Evolutionary conservation across 805 yeast genomes (phyloP), one percentile per base, ranked within the genome.

Genomic region (Candida coquimbonensis): DNA sequence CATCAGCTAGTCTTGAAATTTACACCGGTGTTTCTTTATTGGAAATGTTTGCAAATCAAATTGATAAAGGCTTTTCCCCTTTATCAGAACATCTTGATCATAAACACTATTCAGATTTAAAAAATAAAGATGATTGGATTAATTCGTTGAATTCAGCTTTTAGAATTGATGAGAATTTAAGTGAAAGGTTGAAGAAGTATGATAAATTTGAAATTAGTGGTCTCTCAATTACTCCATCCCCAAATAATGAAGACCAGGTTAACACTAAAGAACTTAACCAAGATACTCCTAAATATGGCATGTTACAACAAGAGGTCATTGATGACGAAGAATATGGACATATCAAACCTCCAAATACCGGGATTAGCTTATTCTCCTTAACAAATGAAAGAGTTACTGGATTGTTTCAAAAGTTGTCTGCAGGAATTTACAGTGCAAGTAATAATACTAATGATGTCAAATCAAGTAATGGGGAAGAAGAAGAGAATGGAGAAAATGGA

Each of bases 111-210:
- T 24, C 21, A n/a, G 41, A 46, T 9, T 25, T 45, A 14, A 40
- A 38, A n/a, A 43, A 40, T 26, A 46, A 44, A 24, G 50, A 48
- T 9, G 55, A 48, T 25, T 53, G 54, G 54, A 48, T 53, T 7
- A 36, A 42, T 12, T 43, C 53, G 2, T 45, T 54, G 37, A 44
- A 54, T 35, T 46, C 49, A 8, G 56, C 56, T 5, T 53, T 54
- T 19, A 51, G 41, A 9, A 37, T 53, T 19, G 54, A 57, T 38
- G 57, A 51, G 7, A 45, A 54, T 26, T 32, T 53, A 7, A 39
- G 46, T 4, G 43, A 38, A 35, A 53, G 48, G 19, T 37, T 56
- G 17, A 36, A 38, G n/a, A 40, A 34, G 14, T 31, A 38, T 40
- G 48, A 41, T 24, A 43, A 36, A 7, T 36, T 46, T 33, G 45